phyloP scores from a whole-genome alignment of 371 early-diverging fungal genomes.

The Mucor ambiguus region DNA sequence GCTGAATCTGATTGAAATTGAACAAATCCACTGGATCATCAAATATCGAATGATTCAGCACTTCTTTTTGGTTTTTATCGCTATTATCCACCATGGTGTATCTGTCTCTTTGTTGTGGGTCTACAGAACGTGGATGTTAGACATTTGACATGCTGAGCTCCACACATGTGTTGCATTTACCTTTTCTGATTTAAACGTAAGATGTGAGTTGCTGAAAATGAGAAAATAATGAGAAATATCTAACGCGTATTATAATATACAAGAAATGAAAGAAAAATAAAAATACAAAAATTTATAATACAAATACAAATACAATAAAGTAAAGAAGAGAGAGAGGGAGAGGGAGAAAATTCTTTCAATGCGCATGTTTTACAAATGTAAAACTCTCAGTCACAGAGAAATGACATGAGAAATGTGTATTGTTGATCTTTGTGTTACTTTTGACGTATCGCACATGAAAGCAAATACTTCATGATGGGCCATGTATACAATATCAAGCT shows the following conservation, averaged over 20 bases:
- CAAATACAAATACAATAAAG: conserved; percentile 4
- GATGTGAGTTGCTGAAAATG: neutral
- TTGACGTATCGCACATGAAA: neutral
- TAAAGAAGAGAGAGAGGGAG: neutral
- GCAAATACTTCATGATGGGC: too few species aligned
- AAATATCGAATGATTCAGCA: conserved; percentile 11
- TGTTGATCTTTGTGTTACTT: neutral
- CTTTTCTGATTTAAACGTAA: neutral
- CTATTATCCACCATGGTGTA: neutral
- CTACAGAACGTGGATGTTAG: neutral
- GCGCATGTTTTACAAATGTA: conserved; percentile 7
- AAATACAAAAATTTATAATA: conserved; percentile 3
- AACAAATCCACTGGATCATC: conserved; percentile 19
- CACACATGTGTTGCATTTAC: neutral
- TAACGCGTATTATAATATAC: conserved; percentile 1
- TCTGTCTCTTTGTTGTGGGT: neutral
- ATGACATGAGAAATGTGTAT: neutral
- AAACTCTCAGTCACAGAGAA: neutral
- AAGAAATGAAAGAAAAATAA: neutral
- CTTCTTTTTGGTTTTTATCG: conserved; percentile 1
- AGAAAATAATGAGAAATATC: neutral
- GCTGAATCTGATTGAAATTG: conserved; percentile 16
- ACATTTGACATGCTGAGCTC: neutral
- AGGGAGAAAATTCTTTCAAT: neutral
- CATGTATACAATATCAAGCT: too few species aligned